Base-by-base conservation (phyloP, 1,139 yeast species). In the Candida sp. region DNA sequence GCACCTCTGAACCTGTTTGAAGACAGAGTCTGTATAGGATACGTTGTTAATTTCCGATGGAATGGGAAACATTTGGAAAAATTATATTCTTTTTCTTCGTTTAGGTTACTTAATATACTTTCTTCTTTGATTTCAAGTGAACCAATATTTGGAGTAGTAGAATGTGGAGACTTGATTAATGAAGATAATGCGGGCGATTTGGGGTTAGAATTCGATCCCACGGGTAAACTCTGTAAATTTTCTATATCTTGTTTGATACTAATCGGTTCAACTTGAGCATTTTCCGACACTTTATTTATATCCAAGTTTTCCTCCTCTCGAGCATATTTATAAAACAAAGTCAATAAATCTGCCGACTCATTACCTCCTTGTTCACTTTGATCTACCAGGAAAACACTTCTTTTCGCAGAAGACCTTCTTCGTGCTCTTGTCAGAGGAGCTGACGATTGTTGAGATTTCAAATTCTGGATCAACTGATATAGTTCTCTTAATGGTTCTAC, bases 21-120 rank as follows among this genome's bases (percentile, higher is more conserved):
- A 1, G 64, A 72, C 32, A 75, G 60, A 25, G 81, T 80, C 51
- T 84, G 91, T 0, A 93, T 84, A 21, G 77, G 75, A 58, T 77
- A 84, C 33, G 83, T 81, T 35, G 78, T 73, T 42, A 82, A 72
- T 55, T 84, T 84, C 45, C 96, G 70, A 59, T 86, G 87, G 45
- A 82, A 79, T 1, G 97, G 97, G 64, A 88, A 90, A 53, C 95
- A 87, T 54, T 83, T 84, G 19, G 84, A 81, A 61, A 83, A 88
- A 45, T 82, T 74, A 50, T 78, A 72, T 58, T 87, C 95, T 47
- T 78, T 77, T 39, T 68, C 68, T 50, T 75, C 77, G 46, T 64
- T 66, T 27, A 66, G 54, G 21, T 30, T 32, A 21, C 34, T 27
- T 12, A 37, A 19, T 3, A 37, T 27, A 21, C 22, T 25, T 21